phyloP scores from a whole-genome alignment of 345 rosid genomes.

The Raphanus raphanistrum region DNA sequence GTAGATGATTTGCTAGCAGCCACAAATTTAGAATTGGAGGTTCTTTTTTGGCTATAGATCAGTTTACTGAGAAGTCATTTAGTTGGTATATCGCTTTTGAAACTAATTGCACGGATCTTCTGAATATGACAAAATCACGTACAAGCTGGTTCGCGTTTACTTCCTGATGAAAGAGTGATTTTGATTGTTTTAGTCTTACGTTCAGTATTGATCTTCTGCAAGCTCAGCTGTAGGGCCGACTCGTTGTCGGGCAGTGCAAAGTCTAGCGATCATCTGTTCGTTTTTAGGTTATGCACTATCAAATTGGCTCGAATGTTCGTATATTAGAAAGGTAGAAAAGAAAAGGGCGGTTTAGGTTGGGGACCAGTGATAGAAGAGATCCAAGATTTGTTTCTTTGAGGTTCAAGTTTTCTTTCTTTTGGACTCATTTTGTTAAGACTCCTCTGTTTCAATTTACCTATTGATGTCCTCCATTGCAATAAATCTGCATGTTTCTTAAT shows the following conservation, averaged over 20 bases:
- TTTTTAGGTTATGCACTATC: background rate
- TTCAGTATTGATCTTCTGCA: background rate
- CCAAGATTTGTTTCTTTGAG: background rate
- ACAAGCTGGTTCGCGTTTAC: background rate
- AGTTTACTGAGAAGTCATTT: background rate
- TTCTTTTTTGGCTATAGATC: background rate
- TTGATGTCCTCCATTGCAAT: background rate
- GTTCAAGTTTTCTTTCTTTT: background rate
- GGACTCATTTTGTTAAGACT: background rate
- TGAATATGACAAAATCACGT: background rate
- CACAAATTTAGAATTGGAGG: background rate
- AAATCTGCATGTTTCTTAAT: background rate
- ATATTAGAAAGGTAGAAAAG: background rate
- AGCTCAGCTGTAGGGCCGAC: background rate
- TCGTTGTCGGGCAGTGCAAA: background rate
- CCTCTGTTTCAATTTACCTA: background rate
- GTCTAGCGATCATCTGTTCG: background rate
- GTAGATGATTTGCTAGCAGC: background rate
- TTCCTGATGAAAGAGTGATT: background rate
- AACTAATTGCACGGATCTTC: background rate
- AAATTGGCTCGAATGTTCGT: background rate
- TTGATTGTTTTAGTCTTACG: background rate
- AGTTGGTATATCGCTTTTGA: background rate
- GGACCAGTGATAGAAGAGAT: background rate
- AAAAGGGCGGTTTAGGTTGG: conserved; percentile 4